A percentile compares a stretch with the other conserved stretches of the same genome.
phyloP scores from a whole-genome alignment of 2,329 filamentous ascomycete species.

The Trichoderma sp. region DNA sequence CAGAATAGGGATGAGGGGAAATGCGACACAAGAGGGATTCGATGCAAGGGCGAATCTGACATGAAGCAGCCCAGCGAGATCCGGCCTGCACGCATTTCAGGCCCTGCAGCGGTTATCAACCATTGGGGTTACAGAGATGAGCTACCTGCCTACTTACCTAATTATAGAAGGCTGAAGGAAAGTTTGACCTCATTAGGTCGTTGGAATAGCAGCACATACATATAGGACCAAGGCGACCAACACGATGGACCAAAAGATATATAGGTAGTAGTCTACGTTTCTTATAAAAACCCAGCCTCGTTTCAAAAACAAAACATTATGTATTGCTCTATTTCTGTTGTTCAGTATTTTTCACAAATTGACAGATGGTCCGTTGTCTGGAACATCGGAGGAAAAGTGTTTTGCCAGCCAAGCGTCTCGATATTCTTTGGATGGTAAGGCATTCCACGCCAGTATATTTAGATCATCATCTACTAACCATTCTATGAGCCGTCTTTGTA shows the following conservation, averaged over 20 bases:
- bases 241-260: too few relatives aligned
- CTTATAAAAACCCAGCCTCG: too few relatives aligned
- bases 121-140: not conserved
- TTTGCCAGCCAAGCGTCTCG: not conserved
- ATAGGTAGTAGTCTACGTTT: too few relatives aligned
- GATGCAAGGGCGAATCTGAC: conserved; percentile 1
- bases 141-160: not conserved
- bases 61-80: conserved; percentile 7
- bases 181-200: too few relatives aligned
- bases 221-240: too few relatives aligned
- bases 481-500: too few relatives aligned
- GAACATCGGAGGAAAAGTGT: not conserved
- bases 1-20: not conserved
- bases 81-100: not conserved
- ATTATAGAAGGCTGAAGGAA: not conserved
- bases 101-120: not conserved
- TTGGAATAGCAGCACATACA: not conserved
- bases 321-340: too few relatives aligned
- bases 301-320: too few relatives aligned
- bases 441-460: not conserved
- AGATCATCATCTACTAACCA: not conserved
- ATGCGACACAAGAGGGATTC: not conserved
- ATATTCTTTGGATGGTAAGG: not conserved
- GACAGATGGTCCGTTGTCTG: not conserved
- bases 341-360: not conserved